Evolutionary conservation across 2,329 filamentous ascomycete species (phyloP).

Genomic region (Fusarium torreyae): DNA sequence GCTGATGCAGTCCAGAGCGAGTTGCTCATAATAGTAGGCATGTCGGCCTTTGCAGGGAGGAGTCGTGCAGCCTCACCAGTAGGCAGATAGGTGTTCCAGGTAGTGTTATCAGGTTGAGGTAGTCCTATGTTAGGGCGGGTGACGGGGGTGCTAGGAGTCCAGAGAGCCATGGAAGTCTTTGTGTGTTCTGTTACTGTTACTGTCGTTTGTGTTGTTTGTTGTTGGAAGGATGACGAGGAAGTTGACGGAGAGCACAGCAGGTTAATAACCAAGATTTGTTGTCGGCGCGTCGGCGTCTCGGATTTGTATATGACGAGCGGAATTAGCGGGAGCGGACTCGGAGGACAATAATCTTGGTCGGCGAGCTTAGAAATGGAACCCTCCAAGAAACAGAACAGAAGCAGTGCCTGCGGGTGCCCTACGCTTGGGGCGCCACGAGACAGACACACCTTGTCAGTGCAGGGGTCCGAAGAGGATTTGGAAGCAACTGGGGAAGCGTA

Average conservation of each 20-base stretch:
- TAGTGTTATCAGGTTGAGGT: constrained; percentile 56
- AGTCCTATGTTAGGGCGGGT: constrained; percentile 50
- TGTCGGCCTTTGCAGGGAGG: constrained; percentile 49
- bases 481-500: constrained; percentile 26
- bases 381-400: constrained; percentile 38
- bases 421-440: constrained; percentile 33
- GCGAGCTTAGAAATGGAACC: constrained; percentile 42
- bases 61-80: constrained; percentile 49
- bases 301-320: constrained; percentile 43
- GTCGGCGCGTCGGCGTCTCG: constrained; percentile 37
- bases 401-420: constrained; percentile 32
- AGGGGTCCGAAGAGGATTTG: constrained; percentile 37
- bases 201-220: constrained; percentile 18
- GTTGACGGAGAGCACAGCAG: constrained; percentile 21
- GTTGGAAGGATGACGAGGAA: constrained; percentile 18
- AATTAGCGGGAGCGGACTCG: constrained; percentile 38
- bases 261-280: constrained; percentile 28
- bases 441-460: constrained; percentile 34
- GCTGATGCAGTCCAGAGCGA: constrained; percentile 54
- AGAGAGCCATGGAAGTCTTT: constrained; percentile 47
- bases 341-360: constrained; percentile 25
- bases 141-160: constrained; percentile 43
- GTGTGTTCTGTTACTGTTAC: background rate
- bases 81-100: constrained; percentile 56
- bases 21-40: constrained; percentile 55